Evolutionary conservation across 768 basidiomycete genomes (phyloP).

Genomic region (Suillus placidus): DNA sequence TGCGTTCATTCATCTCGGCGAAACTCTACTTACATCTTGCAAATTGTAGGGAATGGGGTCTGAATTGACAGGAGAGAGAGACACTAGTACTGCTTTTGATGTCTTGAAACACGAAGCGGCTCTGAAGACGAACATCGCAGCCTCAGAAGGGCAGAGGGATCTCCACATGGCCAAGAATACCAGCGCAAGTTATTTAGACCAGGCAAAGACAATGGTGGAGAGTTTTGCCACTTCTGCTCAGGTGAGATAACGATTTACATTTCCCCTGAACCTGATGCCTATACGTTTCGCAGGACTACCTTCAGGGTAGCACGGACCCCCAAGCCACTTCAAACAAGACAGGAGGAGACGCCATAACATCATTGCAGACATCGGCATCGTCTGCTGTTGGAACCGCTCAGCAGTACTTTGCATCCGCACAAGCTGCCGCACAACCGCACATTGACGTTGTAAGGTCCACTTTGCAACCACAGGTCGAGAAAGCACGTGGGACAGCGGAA

Average conservation of each 20-base stretch:
- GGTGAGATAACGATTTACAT: conserved; percentile 28
- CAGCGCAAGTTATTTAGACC: conserved; percentile 53
- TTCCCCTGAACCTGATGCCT: not conserved
- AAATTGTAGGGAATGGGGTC: conserved; percentile 33
- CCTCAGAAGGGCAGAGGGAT: conserved; percentile 56
- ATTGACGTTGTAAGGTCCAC: conserved; percentile 26
- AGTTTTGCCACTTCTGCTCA: conserved; percentile 48
- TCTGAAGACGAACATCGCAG: conserved; percentile 53
- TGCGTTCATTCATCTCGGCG: not conserved
- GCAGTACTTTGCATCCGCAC: conserved; percentile 29
- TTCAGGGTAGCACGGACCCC: conserved; percentile 9
- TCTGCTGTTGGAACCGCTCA: conserved; percentile 36
- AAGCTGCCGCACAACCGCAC: conserved; percentile 28
- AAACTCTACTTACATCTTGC: not conserved
- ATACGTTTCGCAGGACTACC: not conserved
- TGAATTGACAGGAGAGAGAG: conserved; percentile 38
- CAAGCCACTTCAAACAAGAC: conserved; percentile 32
- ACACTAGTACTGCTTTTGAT: conserved; percentile 34
- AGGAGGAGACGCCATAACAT: conserved; percentile 28
- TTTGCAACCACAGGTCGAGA: conserved; percentile 36
- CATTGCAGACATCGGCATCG: conserved; percentile 34
- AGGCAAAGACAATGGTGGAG: conserved; percentile 52
- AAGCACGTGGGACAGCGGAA: conserved; percentile 24
- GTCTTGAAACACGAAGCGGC: conserved; percentile 39
- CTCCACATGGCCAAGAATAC: conserved; percentile 49